Base-by-base conservation (phyloP, 257 asterid genomes). In the Primulina tabacum region DNA sequence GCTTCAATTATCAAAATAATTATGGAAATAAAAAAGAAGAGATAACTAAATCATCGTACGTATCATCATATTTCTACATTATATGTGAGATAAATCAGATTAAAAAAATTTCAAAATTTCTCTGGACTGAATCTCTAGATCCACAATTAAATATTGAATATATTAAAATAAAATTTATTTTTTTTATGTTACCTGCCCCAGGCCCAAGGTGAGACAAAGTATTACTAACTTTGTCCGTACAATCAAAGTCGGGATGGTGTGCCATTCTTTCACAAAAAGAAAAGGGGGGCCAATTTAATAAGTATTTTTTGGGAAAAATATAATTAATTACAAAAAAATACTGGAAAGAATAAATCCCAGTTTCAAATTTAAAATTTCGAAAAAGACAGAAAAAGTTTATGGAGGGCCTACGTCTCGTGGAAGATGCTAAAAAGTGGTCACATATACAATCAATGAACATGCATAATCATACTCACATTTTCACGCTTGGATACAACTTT, bases 401-500 rank as follows among this genome's bases (percentile, higher is more conserved):
- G 71, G 65, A 71, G 81, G 77, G 71, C 75, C 77, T 53, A 67
- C 33, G 17, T 47, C 60, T 68, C 72, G 20, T 68, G 30, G 64
- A 58, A 55, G 60, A 68, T 55, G 72, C 64, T 8, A 18, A 52
- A 75, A 80, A 70, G 84, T 60, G 69, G 67, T 61, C 50, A 63
- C 76, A 67, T 28, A 50, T 29, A 57, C 57, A 61, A 66, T 68
- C 28, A 72, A 72, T 37, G 67, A 53, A 30, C 34, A 69, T 67
- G 70, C 65, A 68, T 60, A 66, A 73, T 50, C 67, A 61, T 26
- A 73, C 50, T 64, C 65, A 60, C 69, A 80, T 43, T 55, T 73
- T 77, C 84, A 80, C 76, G 82, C 82, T 71, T 81, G 78, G 70
- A 73, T 68, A 65, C 82, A 79, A 71, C 71, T 73, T 67, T 50